Evolutionary conservation across 768 basidiomycete genomes (phyloP).

Genomic region (Termitomyces eurrhizus): DNA sequence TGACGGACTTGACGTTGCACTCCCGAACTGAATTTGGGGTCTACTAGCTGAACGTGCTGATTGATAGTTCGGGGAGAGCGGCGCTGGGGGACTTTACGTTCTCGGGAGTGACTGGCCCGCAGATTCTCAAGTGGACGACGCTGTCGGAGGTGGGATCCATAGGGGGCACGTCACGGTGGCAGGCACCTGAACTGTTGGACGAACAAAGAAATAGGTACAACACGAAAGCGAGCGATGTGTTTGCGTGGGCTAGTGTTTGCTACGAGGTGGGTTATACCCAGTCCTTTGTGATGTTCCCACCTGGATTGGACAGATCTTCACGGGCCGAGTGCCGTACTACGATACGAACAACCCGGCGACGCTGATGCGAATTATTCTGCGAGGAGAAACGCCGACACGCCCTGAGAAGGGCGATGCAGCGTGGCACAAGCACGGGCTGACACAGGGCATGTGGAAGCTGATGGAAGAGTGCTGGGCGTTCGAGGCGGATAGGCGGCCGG

Average conservation of each 20-base stretch:
- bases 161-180: slow-evolving; percentile 2
- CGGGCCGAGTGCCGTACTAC: not conserved
- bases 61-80: slow-evolving; percentile 1
- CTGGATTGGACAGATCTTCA: slow-evolving; percentile 9
- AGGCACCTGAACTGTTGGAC: not conserved
- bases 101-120: not conserved
- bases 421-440: not conserved
- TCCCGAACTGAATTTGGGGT: no score
- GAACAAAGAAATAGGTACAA: not conserved
- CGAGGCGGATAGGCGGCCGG: not conserved
- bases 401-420: not conserved
- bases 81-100: not conserved
- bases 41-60: not conserved
- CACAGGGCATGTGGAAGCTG: not conserved
- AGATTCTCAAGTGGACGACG: not conserved
- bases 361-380: not conserved
- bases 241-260: slow-evolving; percentile 2
- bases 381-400: not conserved
- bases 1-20: not conserved
- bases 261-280: no score
- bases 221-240: slow-evolving; percentile 5
- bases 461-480: not conserved
- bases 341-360: not conserved
- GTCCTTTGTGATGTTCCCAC: no score
- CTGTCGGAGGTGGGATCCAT: not conserved